phyloP scores from a whole-genome alignment of 2,329 filamentous ascomycete genomes.

The Ceratocystis variospora region DNA sequence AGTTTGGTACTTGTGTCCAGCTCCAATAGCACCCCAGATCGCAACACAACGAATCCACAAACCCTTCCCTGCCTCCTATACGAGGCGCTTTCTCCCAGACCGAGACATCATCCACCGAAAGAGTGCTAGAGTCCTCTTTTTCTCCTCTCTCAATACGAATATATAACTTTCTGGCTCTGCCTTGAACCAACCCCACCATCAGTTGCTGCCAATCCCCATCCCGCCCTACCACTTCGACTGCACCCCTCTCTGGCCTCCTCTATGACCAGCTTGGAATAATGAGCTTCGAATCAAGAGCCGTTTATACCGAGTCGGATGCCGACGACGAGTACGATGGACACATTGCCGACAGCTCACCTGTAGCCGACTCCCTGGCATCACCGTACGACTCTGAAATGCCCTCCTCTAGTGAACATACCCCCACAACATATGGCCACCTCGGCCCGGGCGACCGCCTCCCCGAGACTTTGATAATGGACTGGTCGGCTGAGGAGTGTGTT shows the following conservation, averaged over 20 bases:
- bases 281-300: conserved; percentile 52
- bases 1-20: not conserved
- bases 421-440: conserved; percentile 60
- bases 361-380: conserved; percentile 54
- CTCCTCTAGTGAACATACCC: conserved; percentile 59
- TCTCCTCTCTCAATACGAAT: not conserved
- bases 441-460: conserved; percentile 52
- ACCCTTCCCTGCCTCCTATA: not conserved
- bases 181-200: not conserved
- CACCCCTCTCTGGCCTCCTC: not conserved
- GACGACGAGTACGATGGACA: conserved; percentile 74
- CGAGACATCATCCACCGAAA: not conserved
- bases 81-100: not conserved
- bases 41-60: not conserved
- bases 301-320: conserved; percentile 66
- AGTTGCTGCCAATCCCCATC: not conserved
- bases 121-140: not conserved
- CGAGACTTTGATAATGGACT: conserved; percentile 63
- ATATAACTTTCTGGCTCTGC: not conserved
- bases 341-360: conserved; percentile 52
- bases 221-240: not conserved
- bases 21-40: not conserved
- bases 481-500: conserved; percentile 76
- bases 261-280: conserved; percentile 26
- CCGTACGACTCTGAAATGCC: conserved; percentile 59